These are phyloP conservation scores for Fusarium falciforme DNA, from an alignment of 2,329 filamentous ascomycete genomes.

Conservation along the genomic window DNA sequence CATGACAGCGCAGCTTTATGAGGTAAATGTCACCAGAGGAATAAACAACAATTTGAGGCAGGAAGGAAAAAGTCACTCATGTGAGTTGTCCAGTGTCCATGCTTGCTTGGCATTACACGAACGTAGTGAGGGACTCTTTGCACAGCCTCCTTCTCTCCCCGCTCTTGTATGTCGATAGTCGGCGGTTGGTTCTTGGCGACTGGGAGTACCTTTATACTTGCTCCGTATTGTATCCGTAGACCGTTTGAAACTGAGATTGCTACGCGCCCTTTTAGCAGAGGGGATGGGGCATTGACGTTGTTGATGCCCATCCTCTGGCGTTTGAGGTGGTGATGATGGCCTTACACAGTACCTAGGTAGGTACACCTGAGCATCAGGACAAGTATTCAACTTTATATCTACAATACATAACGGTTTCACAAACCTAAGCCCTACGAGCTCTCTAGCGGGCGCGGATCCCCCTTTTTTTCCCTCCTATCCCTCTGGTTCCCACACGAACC, in stretches of 20 bases:
- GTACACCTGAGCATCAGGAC: neutral
- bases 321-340: neutral
- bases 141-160: constrained; percentile 27
- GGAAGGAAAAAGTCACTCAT: neutral
- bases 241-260: neutral
- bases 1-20: neutral
- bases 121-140: constrained; percentile 13
- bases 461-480: neutral
- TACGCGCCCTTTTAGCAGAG: neutral
- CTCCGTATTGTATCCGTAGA: neutral
- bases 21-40: neutral
- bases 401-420: neutral
- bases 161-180: constrained; percentile 6
- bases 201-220: neutral
- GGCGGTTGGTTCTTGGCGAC: constrained; percentile 5
- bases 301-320: neutral
- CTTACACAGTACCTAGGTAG: neutral
- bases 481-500: neutral
- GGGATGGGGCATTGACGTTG: neutral
- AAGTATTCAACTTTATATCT: neutral
- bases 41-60: neutral
- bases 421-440: neutral
- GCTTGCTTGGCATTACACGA: constrained; percentile 35
- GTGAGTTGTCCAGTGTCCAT: constrained; percentile 31
- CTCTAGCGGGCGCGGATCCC: neutral